A percentile compares a stretch with the other conserved stretches of the same genome.
Conservation (phyloP, 208 protist genomes). For the Trypanosoma scelopori region DNA sequence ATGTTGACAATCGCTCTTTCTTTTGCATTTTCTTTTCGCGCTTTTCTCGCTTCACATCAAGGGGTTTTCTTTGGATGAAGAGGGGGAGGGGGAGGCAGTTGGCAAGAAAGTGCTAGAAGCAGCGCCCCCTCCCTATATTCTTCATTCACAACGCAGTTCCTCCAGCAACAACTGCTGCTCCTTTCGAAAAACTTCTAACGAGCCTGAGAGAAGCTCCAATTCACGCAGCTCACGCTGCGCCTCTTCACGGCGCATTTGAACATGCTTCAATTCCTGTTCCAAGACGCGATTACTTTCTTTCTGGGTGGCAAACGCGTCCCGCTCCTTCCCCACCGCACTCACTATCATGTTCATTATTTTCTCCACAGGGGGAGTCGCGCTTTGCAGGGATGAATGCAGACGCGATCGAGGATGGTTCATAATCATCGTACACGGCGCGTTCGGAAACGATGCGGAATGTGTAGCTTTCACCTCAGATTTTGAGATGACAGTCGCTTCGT, state of each 20-base stretch:
- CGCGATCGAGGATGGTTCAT: not conserved
- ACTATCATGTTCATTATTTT: constrained; percentile 61
- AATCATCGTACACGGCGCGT: not conserved
- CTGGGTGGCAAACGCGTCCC: constrained; percentile 51
- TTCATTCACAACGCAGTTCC: constrained; percentile 14
- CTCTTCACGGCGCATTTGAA: constrained; percentile 24
- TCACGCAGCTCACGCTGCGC: constrained; percentile 10
- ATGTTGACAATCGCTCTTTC: no score
- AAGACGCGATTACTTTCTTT: constrained; percentile 72
- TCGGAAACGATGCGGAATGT: constrained; percentile 1
- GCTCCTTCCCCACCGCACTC: constrained; percentile 48
- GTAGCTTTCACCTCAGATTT: not conserved
- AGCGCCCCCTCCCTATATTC: not conserved
- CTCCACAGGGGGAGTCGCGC: constrained; percentile 15
- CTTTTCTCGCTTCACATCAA: not conserved
- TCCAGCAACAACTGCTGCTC: constrained; percentile 14
- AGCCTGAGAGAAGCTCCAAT: not conserved
- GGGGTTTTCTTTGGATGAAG: no score
- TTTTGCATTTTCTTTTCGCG: not conserved
- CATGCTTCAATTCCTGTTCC: constrained; percentile 55
- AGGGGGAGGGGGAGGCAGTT: not conserved
- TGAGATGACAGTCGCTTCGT: not conserved
- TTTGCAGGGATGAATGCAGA: not conserved
- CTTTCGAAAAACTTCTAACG: constrained; percentile 15
- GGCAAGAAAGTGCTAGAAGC: not conserved